phyloP scores from a whole-genome alignment of 768 basidiomycete species.

The Panaeolus papilionaceus region DNA sequence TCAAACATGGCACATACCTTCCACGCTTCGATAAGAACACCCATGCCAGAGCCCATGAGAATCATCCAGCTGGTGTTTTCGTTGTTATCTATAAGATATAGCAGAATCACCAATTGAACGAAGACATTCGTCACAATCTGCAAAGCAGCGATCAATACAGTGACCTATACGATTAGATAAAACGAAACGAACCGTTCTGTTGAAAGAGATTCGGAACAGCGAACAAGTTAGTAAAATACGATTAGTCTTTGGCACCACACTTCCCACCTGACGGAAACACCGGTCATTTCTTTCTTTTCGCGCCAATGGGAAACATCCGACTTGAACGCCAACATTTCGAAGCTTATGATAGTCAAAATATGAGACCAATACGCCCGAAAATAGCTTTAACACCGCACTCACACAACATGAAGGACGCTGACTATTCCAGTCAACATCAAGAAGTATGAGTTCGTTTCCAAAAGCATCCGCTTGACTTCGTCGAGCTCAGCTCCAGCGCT shows the following conservation, averaged over 20 bases:
- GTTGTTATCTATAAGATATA: conserved; percentile 95
- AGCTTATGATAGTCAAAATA: conserved; percentile 48
- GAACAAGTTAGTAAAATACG: neutral
- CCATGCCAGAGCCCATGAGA: conserved; percentile 83
- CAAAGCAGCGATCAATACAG: conserved; percentile 12
- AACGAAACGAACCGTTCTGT: conserved; percentile 57
- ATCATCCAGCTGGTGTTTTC: conserved; percentile 99
- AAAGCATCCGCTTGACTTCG: conserved; percentile 93
- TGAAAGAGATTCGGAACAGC: conserved; percentile 21
- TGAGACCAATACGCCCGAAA: conserved; percentile 12
- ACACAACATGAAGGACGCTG: conserved; percentile 88
- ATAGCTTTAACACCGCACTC: conserved; percentile 37
- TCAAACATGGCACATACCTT: conserved; percentile 59
- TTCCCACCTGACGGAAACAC: conserved; percentile 88
- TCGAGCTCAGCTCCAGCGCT: conserved; percentile 78
- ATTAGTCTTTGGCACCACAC: conserved; percentile 14
- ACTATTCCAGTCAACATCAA: conserved; percentile 85
- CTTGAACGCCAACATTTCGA: conserved; percentile 96
- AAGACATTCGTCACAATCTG: conserved; percentile 91
- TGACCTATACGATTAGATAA: conserved; percentile 15
- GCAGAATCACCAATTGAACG: conserved; percentile 86
- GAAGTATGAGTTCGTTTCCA: conserved; percentile 90
- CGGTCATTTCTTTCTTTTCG: conserved; percentile 92
- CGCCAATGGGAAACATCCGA: conserved; percentile 96
- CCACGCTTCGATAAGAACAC: conserved; percentile 91